Conservation (phyloP, 106 monocot genomes). For the Vanilla planifolia region DNA sequence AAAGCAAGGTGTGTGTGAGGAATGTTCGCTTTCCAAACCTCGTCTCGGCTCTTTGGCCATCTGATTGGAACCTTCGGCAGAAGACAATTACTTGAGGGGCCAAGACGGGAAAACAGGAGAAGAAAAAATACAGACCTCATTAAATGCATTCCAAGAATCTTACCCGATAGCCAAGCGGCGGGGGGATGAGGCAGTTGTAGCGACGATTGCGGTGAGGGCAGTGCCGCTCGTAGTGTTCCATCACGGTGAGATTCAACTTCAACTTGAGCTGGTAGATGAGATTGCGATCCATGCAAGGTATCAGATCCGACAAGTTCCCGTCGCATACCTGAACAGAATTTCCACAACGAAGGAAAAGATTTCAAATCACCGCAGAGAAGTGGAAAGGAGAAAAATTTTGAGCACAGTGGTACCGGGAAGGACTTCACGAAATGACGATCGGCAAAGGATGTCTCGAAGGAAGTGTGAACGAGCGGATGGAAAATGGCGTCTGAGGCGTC, state of each 20-base stretch:
- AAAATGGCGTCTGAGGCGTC: constrained; percentile 10
- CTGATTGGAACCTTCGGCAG: constrained; percentile 45
- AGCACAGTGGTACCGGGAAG: constrained; percentile 31
- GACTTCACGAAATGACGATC: constrained; percentile 26
- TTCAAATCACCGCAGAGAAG: background rate
- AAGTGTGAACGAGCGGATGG: constrained; percentile 1
- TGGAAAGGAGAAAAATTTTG: background rate
- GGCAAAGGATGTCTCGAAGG: background rate
- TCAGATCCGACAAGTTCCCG: constrained; percentile 63
- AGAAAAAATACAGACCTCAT: background rate
- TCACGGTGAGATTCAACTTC: constrained; percentile 48
- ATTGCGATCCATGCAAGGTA: constrained; percentile 76
- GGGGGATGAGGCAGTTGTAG: constrained; percentile 78
- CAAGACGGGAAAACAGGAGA: background rate
- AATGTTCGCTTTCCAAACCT: constrained; percentile 80
- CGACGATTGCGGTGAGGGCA: constrained; percentile 52
- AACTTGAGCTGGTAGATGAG: constrained; percentile 73
- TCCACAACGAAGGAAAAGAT: background rate
- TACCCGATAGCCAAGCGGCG: constrained; percentile 63
- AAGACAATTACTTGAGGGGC: background rate
- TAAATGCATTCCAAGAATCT: background rate
- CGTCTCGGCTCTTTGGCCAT: constrained; percentile 72
- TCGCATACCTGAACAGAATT: constrained; percentile 59
- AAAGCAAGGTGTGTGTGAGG: constrained; percentile 69
- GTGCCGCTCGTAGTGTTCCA: constrained; percentile 95